phyloP scores from a whole-genome alignment of 2,329 filamentous ascomycete genomes.

The Alternaria metachromatica region DNA sequence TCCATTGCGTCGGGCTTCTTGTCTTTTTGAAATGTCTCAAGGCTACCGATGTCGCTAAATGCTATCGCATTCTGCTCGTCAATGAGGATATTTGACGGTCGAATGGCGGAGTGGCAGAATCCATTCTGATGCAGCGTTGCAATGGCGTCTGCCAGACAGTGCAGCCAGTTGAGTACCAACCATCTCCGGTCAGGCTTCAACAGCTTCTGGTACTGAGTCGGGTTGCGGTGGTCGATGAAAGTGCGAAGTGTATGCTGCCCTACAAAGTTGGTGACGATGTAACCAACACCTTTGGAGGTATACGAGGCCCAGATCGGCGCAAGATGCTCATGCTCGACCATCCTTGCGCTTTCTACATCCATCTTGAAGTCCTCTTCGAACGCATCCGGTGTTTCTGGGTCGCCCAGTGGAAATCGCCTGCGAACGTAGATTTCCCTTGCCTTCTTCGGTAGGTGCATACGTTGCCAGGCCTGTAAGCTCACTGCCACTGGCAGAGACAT shows the following conservation, averaged over 20 bases:
- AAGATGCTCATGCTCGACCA: conserved; percentile 71
- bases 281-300: conserved; percentile 67
- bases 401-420: conserved; percentile 62
- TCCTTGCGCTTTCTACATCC: conserved; percentile 65
- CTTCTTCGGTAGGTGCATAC: conserved; percentile 68
- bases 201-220: conserved; percentile 67
- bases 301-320: conserved; percentile 76
- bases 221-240: conserved; percentile 68
- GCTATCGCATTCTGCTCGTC: conserved; percentile 70
- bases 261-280: conserved; percentile 70
- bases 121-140: conserved; percentile 71
- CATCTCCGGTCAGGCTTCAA: conserved; percentile 65
- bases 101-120: conserved; percentile 71
- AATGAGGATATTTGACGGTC: conserved; percentile 73
- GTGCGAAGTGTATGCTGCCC: conserved; percentile 71
- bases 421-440: conserved; percentile 65
- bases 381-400: conserved; percentile 34
- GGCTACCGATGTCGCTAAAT: conserved; percentile 65
- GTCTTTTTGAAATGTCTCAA: conserved; percentile 58
- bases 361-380: conserved; percentile 62
- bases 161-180: conserved; percentile 74
- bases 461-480: conserved; percentile 60
- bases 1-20: conserved; percentile 69
- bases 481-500: conserved; percentile 63
- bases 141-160: conserved; percentile 73